Base-by-base conservation (phyloP, 1,284 basidiomycete species). In the Xerocomus cyaneibrunnescens region DNA sequence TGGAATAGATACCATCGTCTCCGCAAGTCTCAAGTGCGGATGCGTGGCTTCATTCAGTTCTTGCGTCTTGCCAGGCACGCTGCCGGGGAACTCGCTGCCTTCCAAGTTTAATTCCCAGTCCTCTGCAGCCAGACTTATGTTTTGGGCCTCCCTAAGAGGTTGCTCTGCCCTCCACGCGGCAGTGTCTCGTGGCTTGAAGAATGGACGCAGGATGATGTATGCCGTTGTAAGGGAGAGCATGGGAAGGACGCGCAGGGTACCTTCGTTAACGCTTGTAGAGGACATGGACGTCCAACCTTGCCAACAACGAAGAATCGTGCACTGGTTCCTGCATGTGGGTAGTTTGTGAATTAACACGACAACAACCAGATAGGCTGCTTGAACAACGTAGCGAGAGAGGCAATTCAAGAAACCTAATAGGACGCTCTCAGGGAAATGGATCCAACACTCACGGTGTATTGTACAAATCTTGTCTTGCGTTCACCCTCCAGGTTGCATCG, bases 261-360 rank as follows among this genome's bases (percentile, higher is more conserved):
- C 90, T 63, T 92, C 84, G 6, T 73, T 72, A 0, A 84, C 78
- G 0, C 79, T 80, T 0, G 87, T 87, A 27, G 62, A 65, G 0
- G 84, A 85, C 50, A 92, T 71, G 7, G 81, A 79, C 0, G 82
- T 83, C 89, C 87, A 85, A 4, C 87, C 87, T 65, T 92, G 88
- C 77, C 85, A 85, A 0, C 86, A 83, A n/a, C 89, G 78, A 69
- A 90, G 86, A 25, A 90, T 80, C 1, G 84, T 80, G 60, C 89
- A 91, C 63, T 86, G 78, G 47, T 78, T 82, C 19, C 79, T 81
- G 31, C 8, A n/a, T 40, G 21, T 19, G 22, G 40, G 17, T 28
- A 39, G 36, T 14, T 34, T 22, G 7, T 46, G 23, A 39, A 25
- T n/a, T n/a, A 23, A 12, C 13, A n/a, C 16, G 34, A 35, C 39